Evolutionary conservation across 225 moss, liverwort and hornwort genomes (phyloP), one percentile per base, ranked within the genome.

Genomic region (Climacium dendroides): DNA sequence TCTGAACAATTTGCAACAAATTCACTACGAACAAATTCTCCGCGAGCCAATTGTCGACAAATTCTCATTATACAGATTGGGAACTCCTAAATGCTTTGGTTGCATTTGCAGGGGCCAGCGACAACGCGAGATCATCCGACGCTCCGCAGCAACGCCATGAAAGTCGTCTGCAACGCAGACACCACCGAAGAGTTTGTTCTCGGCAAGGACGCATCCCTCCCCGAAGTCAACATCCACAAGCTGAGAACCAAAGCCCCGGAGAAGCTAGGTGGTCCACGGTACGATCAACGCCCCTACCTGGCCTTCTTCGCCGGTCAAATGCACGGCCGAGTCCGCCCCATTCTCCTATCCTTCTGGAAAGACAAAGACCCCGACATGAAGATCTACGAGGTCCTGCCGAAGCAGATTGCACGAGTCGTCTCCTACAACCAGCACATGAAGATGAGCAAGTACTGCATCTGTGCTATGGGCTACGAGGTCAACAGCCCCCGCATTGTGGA

Each of bases 401-500:
- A 89, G 60, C 63, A 89, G 10, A 86, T 92, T 45, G 89, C 87
- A 30, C 86, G 85, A 61, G 82, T 80, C 41, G 86, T 79, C 76
- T 88, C 88, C 12, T 97, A 97, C 52, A 71, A 81, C 28, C 87
- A 91, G 63, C 94, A 95, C 89, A 96, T 98, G 97, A 92, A 94
- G 87, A 89, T 87, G 81, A 96, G 95, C 94, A 96, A 96, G 87
- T 98, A 91, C 78, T 98, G 97, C 74, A 88, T 98, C 48, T 98
- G 97, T 41, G 96, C 97, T 17, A 90, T 90, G 70, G 97, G 97
- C 37, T 98, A 82, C 45, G 96, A 97, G 90, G 97, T 97, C 39
- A 96, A 97, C 92, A 98, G 98, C 66, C 98, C 98, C 32, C 94
- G 96, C 37, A 92, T 97, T 4, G 97, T 98, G 75, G 97, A 96